A percentile compares a stretch with the other conserved stretches of the same genome.
Evolutionary conservation across 306 rosid species (phyloP).

Genomic region (Ochetophila trinervis): DNA sequence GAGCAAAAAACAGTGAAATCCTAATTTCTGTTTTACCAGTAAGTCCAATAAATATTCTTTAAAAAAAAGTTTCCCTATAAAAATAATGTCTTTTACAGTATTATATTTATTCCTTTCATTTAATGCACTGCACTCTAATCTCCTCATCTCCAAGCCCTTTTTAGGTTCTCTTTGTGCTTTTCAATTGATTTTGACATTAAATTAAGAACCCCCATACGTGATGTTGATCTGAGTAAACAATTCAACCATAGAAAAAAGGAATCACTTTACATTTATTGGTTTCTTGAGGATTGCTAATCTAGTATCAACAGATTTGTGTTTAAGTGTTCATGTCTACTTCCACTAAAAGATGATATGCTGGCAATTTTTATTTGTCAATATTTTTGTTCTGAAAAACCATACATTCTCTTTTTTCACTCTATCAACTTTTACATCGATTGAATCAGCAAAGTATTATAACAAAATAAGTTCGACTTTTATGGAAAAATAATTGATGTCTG

Average conservation of each 20-base stretch:
- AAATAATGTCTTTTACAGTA: too few relatives aligned
- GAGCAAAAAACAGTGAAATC: too few relatives aligned
- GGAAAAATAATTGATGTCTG: background rate
- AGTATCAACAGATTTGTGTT: background rate
- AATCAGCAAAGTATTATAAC: background rate
- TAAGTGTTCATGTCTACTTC: background rate
- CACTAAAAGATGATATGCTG: background rate
- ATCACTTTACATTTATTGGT: too few relatives aligned
- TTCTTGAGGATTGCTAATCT: too few relatives aligned
- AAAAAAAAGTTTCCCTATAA: too few relatives aligned
- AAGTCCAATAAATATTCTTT: too few relatives aligned
- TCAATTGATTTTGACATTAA: background rate
- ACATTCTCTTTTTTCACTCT: background rate
- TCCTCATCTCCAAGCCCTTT: background rate
- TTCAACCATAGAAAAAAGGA: too few relatives aligned
- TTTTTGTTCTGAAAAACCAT: background rate
- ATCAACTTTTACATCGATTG: background rate
- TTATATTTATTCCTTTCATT: background rate
- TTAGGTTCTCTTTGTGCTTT: background rate
- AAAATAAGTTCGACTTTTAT: background rate
- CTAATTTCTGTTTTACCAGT: too few relatives aligned
- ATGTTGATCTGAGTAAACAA: background rate
- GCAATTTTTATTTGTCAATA: background rate
- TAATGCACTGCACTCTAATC: background rate
- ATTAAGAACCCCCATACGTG: background rate